phyloP scores from a whole-genome alignment of 2,329 filamentous ascomycete genomes.

The Fusarium sp. region DNA sequence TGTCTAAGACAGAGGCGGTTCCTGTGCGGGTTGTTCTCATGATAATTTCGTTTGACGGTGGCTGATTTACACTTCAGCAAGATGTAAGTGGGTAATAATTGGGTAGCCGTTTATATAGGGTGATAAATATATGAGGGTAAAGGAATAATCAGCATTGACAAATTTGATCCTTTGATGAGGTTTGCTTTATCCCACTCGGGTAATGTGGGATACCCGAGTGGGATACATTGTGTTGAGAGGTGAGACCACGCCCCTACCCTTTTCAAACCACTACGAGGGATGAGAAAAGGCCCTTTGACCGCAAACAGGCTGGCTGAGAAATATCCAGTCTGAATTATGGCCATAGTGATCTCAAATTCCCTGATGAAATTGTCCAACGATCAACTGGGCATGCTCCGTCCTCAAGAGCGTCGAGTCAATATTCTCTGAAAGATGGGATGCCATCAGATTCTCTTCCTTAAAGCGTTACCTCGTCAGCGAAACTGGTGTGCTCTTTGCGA shows the following conservation, averaged over 20 bases:
- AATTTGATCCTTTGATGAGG: neutral
- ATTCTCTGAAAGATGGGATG: neutral
- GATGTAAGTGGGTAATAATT: neutral
- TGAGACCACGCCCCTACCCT: rapidly evolving
- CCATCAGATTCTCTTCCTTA: rapidly evolving
- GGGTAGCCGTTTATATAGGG: no score
- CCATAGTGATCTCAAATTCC: rapidly evolving
- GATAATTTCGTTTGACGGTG: rapidly evolving
- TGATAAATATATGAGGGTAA: no score
- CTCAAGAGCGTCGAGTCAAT: neutral
- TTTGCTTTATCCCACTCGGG: constrained; percentile 14
- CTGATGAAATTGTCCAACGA: neutral
- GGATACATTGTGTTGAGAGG: neutral
- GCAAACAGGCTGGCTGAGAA: neutral
- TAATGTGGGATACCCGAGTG: constrained; percentile 8
- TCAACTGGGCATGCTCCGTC: neutral
- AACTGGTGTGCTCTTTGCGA: rapidly evolving
- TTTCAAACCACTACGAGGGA: neutral
- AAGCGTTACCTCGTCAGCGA: rapidly evolving
- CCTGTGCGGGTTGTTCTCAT: neutral
- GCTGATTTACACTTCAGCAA: neutral
- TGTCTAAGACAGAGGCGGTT: neutral
- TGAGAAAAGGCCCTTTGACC: neutral
- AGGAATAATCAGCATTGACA: neutral
- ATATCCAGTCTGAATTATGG: neutral